A percentile compares a stretch with the other conserved stretches of the same genome.
phyloP scores from a whole-genome alignment of 2,329 filamentous ascomycete species.

The Alternaria tenuissima region DNA sequence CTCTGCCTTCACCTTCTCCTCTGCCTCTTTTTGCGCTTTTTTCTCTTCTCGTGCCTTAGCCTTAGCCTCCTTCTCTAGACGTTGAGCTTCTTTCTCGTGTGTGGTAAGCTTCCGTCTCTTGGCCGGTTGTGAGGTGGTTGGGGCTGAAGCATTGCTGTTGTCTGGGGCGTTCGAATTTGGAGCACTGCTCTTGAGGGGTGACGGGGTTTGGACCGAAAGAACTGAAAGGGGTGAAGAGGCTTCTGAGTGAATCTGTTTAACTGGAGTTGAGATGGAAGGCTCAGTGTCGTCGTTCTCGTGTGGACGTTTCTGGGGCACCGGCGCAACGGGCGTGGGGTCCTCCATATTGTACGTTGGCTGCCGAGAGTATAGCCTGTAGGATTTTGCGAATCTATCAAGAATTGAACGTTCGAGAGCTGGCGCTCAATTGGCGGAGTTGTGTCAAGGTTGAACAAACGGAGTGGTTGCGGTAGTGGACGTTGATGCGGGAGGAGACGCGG shows the following conservation, averaged over 20 bases:
- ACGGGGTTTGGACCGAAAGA: constrained; percentile 45
- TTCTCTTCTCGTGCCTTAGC: constrained; percentile 48
- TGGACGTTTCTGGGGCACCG: constrained; percentile 43
- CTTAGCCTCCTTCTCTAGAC: constrained; percentile 50
- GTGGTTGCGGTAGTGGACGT: constrained; percentile 20
- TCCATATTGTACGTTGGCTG: constrained; percentile 34
- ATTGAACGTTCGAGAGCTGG: neutral
- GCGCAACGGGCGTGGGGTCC: constrained; percentile 28
- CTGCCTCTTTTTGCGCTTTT: constrained; percentile 46
- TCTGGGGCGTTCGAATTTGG: constrained; percentile 21
- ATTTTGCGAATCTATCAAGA: constrained; percentile 1
- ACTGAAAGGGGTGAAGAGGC: constrained; percentile 43
- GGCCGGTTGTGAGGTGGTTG: constrained; percentile 39
- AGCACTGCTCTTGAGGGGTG: constrained; percentile 31
- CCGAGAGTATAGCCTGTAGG: neutral
- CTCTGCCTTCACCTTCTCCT: constrained; percentile 48
- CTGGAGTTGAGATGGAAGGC: constrained; percentile 38
- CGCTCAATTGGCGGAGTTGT: neutral
- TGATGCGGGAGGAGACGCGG: constrained; percentile 32
- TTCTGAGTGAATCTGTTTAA: constrained; percentile 34
- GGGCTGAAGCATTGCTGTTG: constrained; percentile 20
- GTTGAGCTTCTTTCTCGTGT: constrained; percentile 53
- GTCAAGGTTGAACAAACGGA: constrained; percentile 12
- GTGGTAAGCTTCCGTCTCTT: constrained; percentile 56
- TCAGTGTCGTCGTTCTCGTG: constrained; percentile 42